Base-by-base conservation (phyloP, 2,329 filamentous ascomycete species). In the Xylaria sp. region DNA sequence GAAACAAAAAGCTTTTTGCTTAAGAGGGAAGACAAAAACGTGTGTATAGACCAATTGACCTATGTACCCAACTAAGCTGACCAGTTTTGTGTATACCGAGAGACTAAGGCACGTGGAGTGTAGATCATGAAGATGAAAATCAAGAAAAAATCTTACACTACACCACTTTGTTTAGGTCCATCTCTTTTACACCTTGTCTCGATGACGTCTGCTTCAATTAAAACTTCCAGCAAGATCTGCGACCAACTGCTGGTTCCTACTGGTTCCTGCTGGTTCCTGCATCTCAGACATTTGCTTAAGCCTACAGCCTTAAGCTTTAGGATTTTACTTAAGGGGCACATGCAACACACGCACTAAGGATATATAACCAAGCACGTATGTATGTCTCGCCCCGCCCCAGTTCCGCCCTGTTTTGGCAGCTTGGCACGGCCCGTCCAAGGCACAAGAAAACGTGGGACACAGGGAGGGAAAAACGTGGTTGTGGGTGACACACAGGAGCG, bases 31-130 rank as follows among this genome's bases (percentile, higher is more conserved):
- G 32, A 56, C 28, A 6, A 51, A 63, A 66, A 58, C 23, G 34
- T 60, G 52, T 55, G 41, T 32, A 57, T 48, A 32, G 55, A 65
- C 32, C 44, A 20, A 52, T 59, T 39, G 52, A 56, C 28, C 52
- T n/a, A 18, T 55, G 54, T 59, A 61, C 20, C 15, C 44, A 9
- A 39, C 15, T 44, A 9, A 39, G 32, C 7, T 25, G 37, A 7
- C 25, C n/a, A 6, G 52, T 15, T 2, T 41, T 37, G 10, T 18
- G 46, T 23, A 48, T 10, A 20, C 23, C n/a, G 46, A 37, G 10
- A 37, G 8, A 54, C 18, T 37, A 13, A 55, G 32, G 15, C n/a
- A 39, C 6, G 18, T 56, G 10, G 13, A 28, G 28, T 28, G 28
- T 28, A n/a, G 15, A 34, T 54, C 3, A n/a, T 18, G 6, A n/a